Evolutionary conservation across 2,329 filamentous ascomycete species (phyloP), one percentile per base, ranked within the genome.

Genomic region (Fusarium poae): DNA sequence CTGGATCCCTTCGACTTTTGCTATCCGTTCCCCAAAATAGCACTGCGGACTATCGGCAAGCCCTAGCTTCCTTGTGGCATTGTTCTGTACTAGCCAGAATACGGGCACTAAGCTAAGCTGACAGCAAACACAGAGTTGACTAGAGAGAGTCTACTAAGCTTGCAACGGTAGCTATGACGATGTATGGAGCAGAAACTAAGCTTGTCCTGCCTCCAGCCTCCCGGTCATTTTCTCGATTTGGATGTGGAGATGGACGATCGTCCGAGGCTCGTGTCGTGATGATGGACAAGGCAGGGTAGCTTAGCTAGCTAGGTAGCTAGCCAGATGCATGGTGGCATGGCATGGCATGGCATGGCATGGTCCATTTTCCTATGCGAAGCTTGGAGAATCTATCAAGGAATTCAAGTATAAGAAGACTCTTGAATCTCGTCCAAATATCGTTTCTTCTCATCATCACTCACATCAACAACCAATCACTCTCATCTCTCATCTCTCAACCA

Each of bases 351-450:
- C 30, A 49, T 54, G 37, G 40, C 64, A 65, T 65, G 60, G 66
- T 40, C 61, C 59, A 60, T 68, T 70, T 51, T 57, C 25, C 15
- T 42, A 40, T 21, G 27, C 56, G 54, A 52, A 58, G 49, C 25
- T 53, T 52, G 25, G 54, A 72, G 40, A 55, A 53, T 48, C 39
- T 40, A 61, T 50, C 16, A 23, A 37, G 42, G 29, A 42, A 27
- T 15, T 57, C 55, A 57, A 48, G 62, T 73, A 73, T 73, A 73
- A 73, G 71, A 69, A 68, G 62, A 57, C 27, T 44, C 56, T 21
- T 43, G 39, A 27, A 40, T 56, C 67, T 64, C 54, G 9, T 53
- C 53, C 29, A 73, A 3, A 49, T 67, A 18, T 20, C 39, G 34
- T 37, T 43, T 50, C 32, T 54, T 63, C 25, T 54, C 35, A 63